phyloP scores from a whole-genome alignment of 345 rosid species.

The Brassica napus region Da-Ae NC_063442.1:12008501-12009000 shows the following conservation, averaged over 20 bases:
- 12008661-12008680: not conserved
- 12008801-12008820: not conserved
- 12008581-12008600: not conserved
- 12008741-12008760: not conserved
- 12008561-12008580: not conserved
- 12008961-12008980: not conserved
- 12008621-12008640: not conserved
- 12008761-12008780: not conserved
- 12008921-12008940: not conserved
- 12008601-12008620: not conserved
- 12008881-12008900: not conserved
- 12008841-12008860: not conserved
- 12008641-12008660: not conserved
- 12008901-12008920: not conserved
- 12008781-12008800: not conserved
- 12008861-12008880: not conserved
- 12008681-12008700: not conserved
- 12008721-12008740: not conserved
- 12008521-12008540: constrained; percentile 3
- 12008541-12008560: not conserved
- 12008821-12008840: not conserved
- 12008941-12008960: not conserved
- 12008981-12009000: not conserved
- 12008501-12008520: not conserved
- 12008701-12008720: not conserved